Evolutionary conservation across 768 basidiomycete genomes (phyloP).

Genomic region (Boletus bicolor): DNA sequence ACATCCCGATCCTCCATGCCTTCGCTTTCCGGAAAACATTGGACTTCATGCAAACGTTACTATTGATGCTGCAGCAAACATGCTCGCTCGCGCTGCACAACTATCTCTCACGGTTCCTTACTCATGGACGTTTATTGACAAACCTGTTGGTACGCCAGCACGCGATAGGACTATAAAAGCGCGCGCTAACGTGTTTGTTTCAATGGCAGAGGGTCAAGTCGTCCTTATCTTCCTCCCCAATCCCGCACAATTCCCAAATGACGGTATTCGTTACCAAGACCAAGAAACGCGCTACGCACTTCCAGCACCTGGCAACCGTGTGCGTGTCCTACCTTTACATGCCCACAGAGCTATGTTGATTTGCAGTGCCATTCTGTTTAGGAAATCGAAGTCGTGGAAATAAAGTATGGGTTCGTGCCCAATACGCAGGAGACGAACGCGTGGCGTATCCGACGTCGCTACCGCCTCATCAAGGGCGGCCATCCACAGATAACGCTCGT

Average conservation of each 20-base stretch:
- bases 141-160: conserved; percentile 56
- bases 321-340: conserved; percentile 35
- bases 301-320: conserved; percentile 52
- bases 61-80: conserved; percentile 54
- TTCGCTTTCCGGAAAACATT: conserved; percentile 68
- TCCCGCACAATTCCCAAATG: conserved; percentile 61
- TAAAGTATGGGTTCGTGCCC: conserved; percentile 77
- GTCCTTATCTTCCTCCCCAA: conserved; percentile 63
- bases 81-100: conserved; percentile 59
- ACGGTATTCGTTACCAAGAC: conserved; percentile 77
- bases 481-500: conserved; percentile 71
- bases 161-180: not conserved
- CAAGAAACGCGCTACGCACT: conserved; percentile 56
- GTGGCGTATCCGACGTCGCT: conserved; percentile 67
- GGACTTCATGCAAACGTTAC: conserved; percentile 53
- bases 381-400: conserved; percentile 77
- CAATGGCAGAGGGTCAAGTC: conserved; percentile 55
- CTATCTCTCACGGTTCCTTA: conserved; percentile 62
- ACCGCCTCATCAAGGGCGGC: conserved; percentile 69
- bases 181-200: not conserved
- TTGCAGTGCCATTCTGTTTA: conserved; percentile 22
- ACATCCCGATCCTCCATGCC: conserved; percentile 60
- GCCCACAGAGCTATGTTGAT: not conserved
- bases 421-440: conserved; percentile 57
- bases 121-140: conserved; percentile 73